These are phyloP conservation scores for Camelina laxa DNA, from an alignment of 345 rosid species.

Conservation along the genomic window DNA sequence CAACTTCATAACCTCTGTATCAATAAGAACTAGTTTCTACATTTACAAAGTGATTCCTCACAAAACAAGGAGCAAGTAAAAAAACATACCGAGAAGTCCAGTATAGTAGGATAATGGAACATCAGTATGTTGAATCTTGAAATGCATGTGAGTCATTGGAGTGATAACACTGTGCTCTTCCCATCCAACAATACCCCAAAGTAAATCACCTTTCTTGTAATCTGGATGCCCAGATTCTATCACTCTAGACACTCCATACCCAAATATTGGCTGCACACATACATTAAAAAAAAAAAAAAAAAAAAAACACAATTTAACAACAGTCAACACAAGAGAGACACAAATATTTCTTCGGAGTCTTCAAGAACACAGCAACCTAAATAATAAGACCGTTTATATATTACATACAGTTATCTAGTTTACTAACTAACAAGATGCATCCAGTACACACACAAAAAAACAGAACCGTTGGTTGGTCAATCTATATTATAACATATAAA, in stretches of 20 bases:
- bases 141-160: conserved; percentile 37
- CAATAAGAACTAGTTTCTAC: background rate
- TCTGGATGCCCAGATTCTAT: conserved; percentile 60
- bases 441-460: too few relatives aligned
- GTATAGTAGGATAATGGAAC: conserved; percentile 67
- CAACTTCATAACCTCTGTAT: conserved; percentile 8
- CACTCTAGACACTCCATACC: conserved; percentile 62
- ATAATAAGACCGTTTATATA: background rate
- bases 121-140: conserved; percentile 55
- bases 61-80: conserved; percentile 1
- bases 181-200: conserved; percentile 71
- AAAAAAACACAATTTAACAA: background rate
- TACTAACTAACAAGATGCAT: too few relatives aligned
- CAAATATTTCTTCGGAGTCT: background rate
- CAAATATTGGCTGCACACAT: conserved; percentile 34
- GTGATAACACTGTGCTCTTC: conserved; percentile 62
- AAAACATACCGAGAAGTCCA: conserved; percentile 71
- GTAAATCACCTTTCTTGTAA: conserved; percentile 58
- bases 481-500: too few relatives aligned
- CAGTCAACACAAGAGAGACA: conserved; percentile 6
- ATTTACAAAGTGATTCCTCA: conserved; percentile 12
- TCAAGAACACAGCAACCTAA: conserved; percentile 12
- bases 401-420: background rate
- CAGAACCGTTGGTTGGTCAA: too few relatives aligned
- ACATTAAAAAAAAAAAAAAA: too few relatives aligned